Evolutionary conservation across 768 basidiomycete genomes (phyloP).

Genomic region (Collybia nuda): DNA sequence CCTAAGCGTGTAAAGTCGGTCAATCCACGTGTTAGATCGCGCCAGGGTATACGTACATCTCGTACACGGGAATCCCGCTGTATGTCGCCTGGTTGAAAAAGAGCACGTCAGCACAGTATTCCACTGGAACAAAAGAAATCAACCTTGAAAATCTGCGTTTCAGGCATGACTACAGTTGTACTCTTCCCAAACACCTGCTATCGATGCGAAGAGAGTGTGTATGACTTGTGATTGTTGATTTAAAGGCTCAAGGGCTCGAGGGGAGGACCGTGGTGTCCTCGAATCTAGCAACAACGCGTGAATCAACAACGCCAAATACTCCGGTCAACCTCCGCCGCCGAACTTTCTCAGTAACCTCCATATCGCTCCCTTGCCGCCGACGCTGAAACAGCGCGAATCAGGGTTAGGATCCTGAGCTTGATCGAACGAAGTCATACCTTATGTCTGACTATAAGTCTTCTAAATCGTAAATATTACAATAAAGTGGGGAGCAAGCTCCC

Average conservation of each 20-base stretch:
- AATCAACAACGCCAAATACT: conserved; percentile 37
- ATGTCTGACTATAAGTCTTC: background rate
- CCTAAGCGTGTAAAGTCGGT: conserved; percentile 53
- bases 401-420: background rate
- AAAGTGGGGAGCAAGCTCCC: too few relatives aligned
- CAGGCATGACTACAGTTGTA: conserved; percentile 54
- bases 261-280: conserved; percentile 10
- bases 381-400: background rate
- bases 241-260: conserved; percentile 3
- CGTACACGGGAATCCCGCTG: conserved; percentile 90
- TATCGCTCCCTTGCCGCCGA: background rate
- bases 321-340: background rate
- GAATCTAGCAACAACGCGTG: conserved; percentile 37
- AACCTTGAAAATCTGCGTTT: conserved; percentile 89
- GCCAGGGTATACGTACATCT: conserved; percentile 65
- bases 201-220: background rate
- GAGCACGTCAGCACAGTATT: conserved; percentile 18
- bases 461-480: too few relatives aligned
- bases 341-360: background rate
- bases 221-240: conserved; percentile 1
- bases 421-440: background rate
- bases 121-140: conserved; percentile 17
- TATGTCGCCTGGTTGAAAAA: conserved; percentile 71
- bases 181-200: background rate
- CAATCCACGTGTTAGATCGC: conserved; percentile 34